Percentiles rank a stretch among this genome's conserved stretches.
phyloP scores from a whole-genome alignment of 257 asterid species.

The Fraxinus cuspidata region DNA sequence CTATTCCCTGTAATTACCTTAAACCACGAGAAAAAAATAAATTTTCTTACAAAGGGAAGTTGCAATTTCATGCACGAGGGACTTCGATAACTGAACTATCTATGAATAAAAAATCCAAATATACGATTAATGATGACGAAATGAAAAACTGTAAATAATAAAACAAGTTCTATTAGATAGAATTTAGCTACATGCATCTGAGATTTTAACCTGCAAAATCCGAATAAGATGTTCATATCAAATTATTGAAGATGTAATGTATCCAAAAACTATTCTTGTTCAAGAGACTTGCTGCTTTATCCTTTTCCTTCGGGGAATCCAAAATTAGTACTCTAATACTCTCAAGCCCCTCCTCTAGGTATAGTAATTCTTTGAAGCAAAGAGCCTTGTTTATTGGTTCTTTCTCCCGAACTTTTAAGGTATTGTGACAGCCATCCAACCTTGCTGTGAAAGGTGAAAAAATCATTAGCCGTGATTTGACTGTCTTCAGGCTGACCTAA shows the following conservation, averaged over 20 bases:
- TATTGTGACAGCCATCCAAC: neutral
- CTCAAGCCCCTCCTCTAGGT: neutral
- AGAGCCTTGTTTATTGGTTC: neutral
- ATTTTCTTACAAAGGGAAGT: neutral
- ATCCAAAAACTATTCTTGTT: neutral
- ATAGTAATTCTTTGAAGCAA: neutral
- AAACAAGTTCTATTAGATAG: neutral
- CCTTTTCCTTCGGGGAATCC: neutral
- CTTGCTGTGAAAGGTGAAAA: neutral
- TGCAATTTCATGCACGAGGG: neutral
- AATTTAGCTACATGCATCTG: neutral
- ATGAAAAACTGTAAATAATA: neutral
- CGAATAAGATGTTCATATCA: neutral
- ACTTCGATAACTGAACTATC: neutral
- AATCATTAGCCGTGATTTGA: neutral
- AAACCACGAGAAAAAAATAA: neutral
- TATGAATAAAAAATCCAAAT: neutral
- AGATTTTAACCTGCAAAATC: neutral
- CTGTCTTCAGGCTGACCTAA: neutral
- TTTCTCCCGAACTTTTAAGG: neutral
- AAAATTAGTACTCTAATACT: neutral
- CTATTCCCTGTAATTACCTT: neutral
- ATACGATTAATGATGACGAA: neutral
- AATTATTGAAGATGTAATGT: constrained; percentile 1
- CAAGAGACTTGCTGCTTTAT: neutral